A percentile compares a stretch with the other conserved stretches of the same genome.
Evolutionary conservation across 1,139 yeast species (phyloP).

Genomic region (Blastobotrys serpentis): DNA sequence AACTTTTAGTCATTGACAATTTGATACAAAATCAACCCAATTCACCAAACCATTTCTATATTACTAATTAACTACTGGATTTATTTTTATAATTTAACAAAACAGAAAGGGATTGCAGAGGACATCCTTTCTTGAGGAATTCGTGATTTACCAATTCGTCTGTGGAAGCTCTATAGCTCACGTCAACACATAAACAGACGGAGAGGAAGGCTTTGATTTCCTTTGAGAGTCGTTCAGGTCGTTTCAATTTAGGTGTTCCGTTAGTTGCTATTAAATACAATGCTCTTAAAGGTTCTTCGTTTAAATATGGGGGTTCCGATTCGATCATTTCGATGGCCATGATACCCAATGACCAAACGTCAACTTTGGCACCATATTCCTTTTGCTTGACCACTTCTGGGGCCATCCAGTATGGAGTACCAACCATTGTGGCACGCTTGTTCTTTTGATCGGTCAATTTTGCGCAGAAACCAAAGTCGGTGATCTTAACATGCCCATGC

Average conservation of each 20-base stretch:
- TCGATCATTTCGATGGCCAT: slow-evolving; percentile 99
- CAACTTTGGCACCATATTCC: slow-evolving; percentile 95
- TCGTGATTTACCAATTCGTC: slow-evolving; percentile 82
- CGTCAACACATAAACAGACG: slow-evolving; percentile 94
- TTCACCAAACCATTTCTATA: slow-evolving; percentile 2
- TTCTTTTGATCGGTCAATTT: slow-evolving; percentile 88
- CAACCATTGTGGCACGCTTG: slow-evolving; percentile 97
- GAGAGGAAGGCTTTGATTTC: slow-evolving; percentile 84
- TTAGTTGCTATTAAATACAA: slow-evolving; percentile 90
- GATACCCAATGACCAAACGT: slow-evolving; percentile 96
- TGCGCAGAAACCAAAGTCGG: slow-evolving; percentile 98
- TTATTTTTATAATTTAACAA: slow-evolving; percentile 64
- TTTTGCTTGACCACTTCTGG: slow-evolving; percentile 97
- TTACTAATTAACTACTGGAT: slow-evolving; percentile 8
- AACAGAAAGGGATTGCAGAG: slow-evolving; percentile 62
- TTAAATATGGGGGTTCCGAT: slow-evolving; percentile 95
- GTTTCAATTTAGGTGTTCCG: slow-evolving; percentile 92
- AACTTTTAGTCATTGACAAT: no score
- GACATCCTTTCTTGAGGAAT: slow-evolving; percentile 73
- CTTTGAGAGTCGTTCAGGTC: slow-evolving; percentile 75
- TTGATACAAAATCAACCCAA: background rate
- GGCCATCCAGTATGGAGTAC: slow-evolving; percentile 99
- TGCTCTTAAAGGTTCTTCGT: slow-evolving; percentile 91
- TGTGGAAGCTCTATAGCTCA: slow-evolving; percentile 84
- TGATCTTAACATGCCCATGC: slow-evolving; percentile 86